Conservation (phyloP, 352 stramenopile species). For the Globisporangium yorkense region DNA sequence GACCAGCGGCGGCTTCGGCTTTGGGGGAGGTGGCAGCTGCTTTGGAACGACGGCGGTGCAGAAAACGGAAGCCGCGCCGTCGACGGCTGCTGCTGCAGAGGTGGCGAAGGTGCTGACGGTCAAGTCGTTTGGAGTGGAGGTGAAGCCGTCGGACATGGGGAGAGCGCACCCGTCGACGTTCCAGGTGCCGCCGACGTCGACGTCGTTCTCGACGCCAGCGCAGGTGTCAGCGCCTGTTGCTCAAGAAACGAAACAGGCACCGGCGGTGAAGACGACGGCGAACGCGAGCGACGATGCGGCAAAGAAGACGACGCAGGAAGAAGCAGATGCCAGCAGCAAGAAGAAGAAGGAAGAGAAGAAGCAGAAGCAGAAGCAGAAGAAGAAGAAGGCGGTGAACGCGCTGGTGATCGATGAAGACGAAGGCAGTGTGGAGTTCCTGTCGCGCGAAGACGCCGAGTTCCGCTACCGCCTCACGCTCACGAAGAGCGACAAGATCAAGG, state of each 20-base stretch:
- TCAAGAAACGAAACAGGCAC: neutral
- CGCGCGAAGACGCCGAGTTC: neutral
- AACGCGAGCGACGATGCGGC: neutral
- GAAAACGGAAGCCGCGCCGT: neutral
- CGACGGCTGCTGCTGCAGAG: neutral
- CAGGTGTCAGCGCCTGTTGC: neutral
- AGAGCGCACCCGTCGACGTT: neutral
- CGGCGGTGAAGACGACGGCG: neutral
- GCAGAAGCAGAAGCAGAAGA: neutral
- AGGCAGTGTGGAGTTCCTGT: constrained; percentile 1
- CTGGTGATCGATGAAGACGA: constrained; percentile 10
- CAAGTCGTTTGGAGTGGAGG: neutral
- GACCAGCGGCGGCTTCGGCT: neutral
- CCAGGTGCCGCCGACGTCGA: neutral
- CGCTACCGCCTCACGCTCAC: constrained; percentile 6
- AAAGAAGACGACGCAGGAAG: neutral
- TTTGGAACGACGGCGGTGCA: neutral
- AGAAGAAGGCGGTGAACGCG: neutral
- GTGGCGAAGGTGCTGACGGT: neutral
- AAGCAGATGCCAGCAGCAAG: neutral
- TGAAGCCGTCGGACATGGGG: neutral
- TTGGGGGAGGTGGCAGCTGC: neutral
- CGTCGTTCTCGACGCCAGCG: neutral
- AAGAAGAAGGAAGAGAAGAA: neutral
- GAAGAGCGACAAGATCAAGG: neutral